Conservation (phyloP, 805 yeast species). For the Kazachstania taianensis region DNA sequence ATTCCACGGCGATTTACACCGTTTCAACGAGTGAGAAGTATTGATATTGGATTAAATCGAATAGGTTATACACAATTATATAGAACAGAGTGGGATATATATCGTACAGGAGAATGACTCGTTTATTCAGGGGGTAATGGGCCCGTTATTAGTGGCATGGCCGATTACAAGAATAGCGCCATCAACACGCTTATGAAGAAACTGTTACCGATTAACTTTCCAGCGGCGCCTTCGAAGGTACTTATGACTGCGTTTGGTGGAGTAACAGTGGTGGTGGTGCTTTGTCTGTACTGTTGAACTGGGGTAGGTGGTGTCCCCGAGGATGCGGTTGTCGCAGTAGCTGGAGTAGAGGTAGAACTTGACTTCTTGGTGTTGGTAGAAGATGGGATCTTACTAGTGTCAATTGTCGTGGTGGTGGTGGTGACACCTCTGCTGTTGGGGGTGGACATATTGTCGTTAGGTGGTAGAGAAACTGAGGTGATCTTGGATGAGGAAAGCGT, state of each 20-base stretch:
- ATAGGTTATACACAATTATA: too few relatives aligned
- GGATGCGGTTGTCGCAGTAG: not conserved
- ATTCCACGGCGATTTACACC: too few relatives aligned
- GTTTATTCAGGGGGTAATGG: too few relatives aligned
- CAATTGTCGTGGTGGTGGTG: slow-evolving; percentile 2
- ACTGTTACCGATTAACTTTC: not conserved
- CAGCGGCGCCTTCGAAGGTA: slow-evolving; percentile 3
- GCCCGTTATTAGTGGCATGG: too few relatives aligned
- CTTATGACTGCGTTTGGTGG: not conserved
- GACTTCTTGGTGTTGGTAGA: too few relatives aligned
- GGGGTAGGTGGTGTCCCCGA: not conserved
- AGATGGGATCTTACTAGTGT: too few relatives aligned
- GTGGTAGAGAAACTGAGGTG: not conserved
- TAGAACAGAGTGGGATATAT: too few relatives aligned
- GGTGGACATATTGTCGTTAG: not conserved
- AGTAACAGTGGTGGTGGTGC: slow-evolving; percentile 1
- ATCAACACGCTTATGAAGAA: not conserved
- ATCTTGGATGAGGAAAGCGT: too few relatives aligned
- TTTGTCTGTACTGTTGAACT: not conserved
- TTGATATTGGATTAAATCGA: too few relatives aligned
- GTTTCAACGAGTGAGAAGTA: too few relatives aligned
- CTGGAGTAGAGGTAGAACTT: not conserved
- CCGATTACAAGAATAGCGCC: not conserved
- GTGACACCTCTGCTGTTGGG: slow-evolving; percentile 2
- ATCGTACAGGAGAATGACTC: too few relatives aligned